Percentiles rank a stretch among this genome's conserved stretches.
Conservation (phyloP, 352 stramenopile genomes). For the Globisporangium megalacanthum region DNA sequence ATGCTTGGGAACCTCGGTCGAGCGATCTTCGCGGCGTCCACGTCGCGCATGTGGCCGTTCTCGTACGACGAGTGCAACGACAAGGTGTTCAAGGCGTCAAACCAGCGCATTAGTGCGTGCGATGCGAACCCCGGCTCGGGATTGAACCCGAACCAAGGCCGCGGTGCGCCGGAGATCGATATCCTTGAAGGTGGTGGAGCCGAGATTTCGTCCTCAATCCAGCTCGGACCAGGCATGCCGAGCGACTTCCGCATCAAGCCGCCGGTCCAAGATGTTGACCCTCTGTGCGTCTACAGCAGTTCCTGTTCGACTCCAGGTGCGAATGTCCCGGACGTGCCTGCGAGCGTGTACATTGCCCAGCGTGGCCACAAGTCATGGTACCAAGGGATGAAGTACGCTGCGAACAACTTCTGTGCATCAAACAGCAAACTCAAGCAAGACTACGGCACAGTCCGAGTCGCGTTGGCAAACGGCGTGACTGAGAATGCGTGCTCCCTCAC, state of each 20-base stretch:
- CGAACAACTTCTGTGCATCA: conserved; percentile 50
- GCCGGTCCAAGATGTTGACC: too few species aligned
- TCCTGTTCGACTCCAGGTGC: too few species aligned
- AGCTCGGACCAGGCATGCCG: conserved; percentile 77
- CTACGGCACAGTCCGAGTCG: conserved; percentile 30
- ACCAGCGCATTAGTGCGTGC: conserved; percentile 86
- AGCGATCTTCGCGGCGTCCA: conserved; percentile 93
- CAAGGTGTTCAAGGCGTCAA: conserved; percentile 45
- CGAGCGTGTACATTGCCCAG: conserved; percentile 32
- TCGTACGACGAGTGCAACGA: conserved; percentile 92
- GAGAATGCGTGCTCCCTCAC: conserved; percentile 37
- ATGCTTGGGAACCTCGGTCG: conserved; percentile 95
- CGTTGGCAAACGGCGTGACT: conserved; percentile 33
- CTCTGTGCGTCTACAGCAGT: too few species aligned
- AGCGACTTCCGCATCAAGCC: conserved; percentile 34
- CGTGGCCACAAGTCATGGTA: conserved; percentile 69
- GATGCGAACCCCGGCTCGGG: conserved; percentile 89
- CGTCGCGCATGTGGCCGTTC: conserved; percentile 95
- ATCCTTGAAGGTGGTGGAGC: conserved; percentile 87
- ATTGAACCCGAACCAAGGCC: conserved; percentile 83
- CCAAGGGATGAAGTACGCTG: conserved; percentile 45
- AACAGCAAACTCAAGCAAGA: conserved; percentile 21
- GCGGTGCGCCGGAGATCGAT: conserved; percentile 95
- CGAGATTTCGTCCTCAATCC: conserved; percentile 87
- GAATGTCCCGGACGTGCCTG: conserved; percentile 3